These are phyloP conservation scores for Solanum bulbocastanum DNA, from an alignment of 257 asterid genomes.

Conservation along the genomic window DNA sequence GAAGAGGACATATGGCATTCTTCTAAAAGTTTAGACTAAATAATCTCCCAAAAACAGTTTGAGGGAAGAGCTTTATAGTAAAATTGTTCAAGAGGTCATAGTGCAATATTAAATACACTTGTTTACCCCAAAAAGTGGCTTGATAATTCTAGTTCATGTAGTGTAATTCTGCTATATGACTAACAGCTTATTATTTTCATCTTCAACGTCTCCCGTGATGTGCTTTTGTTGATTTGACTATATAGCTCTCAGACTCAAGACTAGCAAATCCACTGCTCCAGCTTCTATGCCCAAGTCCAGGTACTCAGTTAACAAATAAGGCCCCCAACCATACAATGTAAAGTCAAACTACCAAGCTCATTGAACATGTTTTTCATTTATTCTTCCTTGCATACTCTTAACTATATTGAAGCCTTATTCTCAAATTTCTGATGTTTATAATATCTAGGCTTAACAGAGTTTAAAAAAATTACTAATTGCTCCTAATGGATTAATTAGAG, in stretches of 20 bases:
- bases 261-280: conserved; percentile 1
- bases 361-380: background rate
- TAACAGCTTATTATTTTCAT: background rate
- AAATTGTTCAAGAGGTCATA: background rate
- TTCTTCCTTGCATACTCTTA: background rate
- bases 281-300: conserved; percentile 1
- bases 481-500: background rate
- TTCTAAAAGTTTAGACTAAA: background rate
- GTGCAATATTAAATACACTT: background rate
- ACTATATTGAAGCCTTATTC: background rate
- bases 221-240: background rate
- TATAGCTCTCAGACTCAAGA: background rate
- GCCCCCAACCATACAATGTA: background rate
- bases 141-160: background rate
- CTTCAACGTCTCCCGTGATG: background rate
- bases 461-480: background rate
- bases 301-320: background rate
- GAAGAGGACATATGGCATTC: background rate
- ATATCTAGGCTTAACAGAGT: background rate
- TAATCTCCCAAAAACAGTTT: background rate
- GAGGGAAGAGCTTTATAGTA: background rate
- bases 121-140: background rate
- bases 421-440: background rate
- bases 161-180: background rate
- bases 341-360: background rate